Conservation (phyloP, 2,329 filamentous ascomycete genomes). For the Penicillium sp. region DNA sequence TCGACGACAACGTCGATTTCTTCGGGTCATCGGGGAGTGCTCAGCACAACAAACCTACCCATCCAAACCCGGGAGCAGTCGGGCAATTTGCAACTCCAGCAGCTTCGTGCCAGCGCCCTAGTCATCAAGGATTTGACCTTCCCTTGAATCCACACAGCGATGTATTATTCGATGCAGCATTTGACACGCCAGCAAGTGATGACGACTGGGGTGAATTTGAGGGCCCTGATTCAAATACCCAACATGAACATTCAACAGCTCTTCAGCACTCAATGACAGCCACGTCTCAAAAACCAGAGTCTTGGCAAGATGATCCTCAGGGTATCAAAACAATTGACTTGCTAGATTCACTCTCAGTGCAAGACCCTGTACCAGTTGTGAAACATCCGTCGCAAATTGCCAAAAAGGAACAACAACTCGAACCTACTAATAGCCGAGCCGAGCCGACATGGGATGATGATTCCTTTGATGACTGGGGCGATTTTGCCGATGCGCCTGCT, state of each 20-base stretch:
- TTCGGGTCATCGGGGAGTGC: constrained; percentile 2
- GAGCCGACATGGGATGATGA: constrained; percentile 14
- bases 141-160: constrained; percentile 31
- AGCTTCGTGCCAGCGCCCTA: constrained; percentile 3
- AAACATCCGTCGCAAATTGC: background rate
- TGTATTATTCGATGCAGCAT: constrained; percentile 56
- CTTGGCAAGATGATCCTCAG: background rate
- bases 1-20: constrained; percentile 16
- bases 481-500: constrained; percentile 13
- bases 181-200: constrained; percentile 23
- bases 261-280: background rate
- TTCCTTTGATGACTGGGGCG: constrained; percentile 17
- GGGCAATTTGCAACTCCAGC: constrained; percentile 6
- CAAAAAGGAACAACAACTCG: background rate
- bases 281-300: background rate
- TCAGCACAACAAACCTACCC: background rate
- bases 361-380: constrained; percentile 15
- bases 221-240: constrained; percentile 22
- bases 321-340: constrained; percentile 17
- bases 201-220: constrained; percentile 43
- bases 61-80: background rate
- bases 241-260: background rate
- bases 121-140: constrained; percentile 12
- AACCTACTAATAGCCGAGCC: constrained; percentile 13
- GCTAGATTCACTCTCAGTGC: constrained; percentile 25